A percentile compares a stretch with the other conserved stretches of the same genome.
Evolutionary conservation across 805 yeast species (phyloP).

Genomic region (Pichia insulana): DNA sequence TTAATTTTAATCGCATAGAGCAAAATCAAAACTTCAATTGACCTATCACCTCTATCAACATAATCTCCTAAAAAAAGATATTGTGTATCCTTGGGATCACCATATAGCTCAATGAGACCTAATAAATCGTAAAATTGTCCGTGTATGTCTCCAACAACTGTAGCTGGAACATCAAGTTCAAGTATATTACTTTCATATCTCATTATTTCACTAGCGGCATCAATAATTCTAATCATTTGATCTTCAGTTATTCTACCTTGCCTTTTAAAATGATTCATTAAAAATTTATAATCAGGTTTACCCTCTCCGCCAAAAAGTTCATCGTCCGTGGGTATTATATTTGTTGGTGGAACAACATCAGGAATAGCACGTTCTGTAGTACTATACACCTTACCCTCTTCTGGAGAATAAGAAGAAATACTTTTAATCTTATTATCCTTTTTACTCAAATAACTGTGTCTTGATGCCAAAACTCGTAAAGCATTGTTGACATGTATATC

Average conservation of each 20-base stretch:
- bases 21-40: conserved; percentile 74
- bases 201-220: conserved; percentile 53
- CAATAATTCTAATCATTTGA: conserved; percentile 61
- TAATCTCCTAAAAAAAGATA: conserved; percentile 90
- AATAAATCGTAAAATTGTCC: conserved; percentile 92
- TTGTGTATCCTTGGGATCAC: conserved; percentile 68
- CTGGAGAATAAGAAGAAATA: conserved; percentile 4
- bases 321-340: conserved; percentile 53
- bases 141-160: conserved; percentile 93
- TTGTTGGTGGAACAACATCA: conserved; percentile 57
- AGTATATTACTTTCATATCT: conserved; percentile 70
- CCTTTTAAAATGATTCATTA: conserved; percentile 61
- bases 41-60: conserved; percentile 90
- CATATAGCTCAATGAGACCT: conserved; percentile 88
- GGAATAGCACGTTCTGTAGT: conserved; percentile 50
- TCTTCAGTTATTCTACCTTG: conserved; percentile 74
- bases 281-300: conserved; percentile 62
- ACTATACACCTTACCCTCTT: conserved; percentile 40
- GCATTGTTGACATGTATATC: conserved; percentile 52
- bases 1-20: conserved; percentile 72
- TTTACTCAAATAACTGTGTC: conserved; percentile 27
- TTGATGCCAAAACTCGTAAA: conserved; percentile 41
- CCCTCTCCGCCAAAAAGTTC: conserved; percentile 56
- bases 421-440: not conserved
- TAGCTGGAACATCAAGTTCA: conserved; percentile 80